Evolutionary conservation across 1,284 basidiomycete species (phyloP).

Genomic region (Ceratobasidium sp.): DNA sequence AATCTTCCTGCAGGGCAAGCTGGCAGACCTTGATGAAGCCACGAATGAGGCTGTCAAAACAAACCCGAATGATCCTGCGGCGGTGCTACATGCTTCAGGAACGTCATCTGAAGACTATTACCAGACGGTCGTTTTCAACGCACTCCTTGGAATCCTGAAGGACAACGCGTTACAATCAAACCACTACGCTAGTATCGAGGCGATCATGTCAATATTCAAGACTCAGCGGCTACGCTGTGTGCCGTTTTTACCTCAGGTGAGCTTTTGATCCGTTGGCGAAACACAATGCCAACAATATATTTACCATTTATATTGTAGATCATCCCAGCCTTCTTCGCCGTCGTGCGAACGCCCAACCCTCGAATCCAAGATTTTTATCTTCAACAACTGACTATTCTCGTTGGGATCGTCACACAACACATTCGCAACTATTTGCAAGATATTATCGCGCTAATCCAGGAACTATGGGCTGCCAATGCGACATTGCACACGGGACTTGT

Average conservation of each 20-base stretch:
- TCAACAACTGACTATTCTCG: slow-evolving; percentile 94
- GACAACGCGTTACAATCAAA: slow-evolving; percentile 85
- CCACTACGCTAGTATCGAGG: slow-evolving; percentile 95
- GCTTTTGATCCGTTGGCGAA: slow-evolving; percentile 44
- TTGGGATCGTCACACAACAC: slow-evolving; percentile 97
- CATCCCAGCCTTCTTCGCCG: slow-evolving; percentile 92
- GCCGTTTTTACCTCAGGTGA: slow-evolving; percentile 89
- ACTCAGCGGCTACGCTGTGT: slow-evolving; percentile 98
- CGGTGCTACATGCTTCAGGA: slow-evolving; percentile 59
- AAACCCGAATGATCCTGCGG: slow-evolving; percentile 60
- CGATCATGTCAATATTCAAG: slow-evolving; percentile 99
- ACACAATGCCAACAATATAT: slow-evolving; percentile 35
- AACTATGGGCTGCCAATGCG: slow-evolving; percentile 84
- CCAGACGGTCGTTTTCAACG: slow-evolving; percentile 93
- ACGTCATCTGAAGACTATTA: slow-evolving; percentile 89
- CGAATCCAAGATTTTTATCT: slow-evolving; percentile 92
- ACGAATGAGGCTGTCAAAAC: slow-evolving; percentile 68
- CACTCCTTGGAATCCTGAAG: slow-evolving; percentile 86
- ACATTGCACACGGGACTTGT: slow-evolving; percentile 92
- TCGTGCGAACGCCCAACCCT: slow-evolving; percentile 80
- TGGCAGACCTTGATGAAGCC: slow-evolving; percentile 70
- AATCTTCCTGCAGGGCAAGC: slow-evolving; percentile 60
- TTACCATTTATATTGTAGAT: slow-evolving; percentile 64
- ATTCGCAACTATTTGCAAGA: slow-evolving; percentile 89
- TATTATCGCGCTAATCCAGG: slow-evolving; percentile 81